Percentiles rank a stretch among this genome's conserved stretches.
Evolutionary conservation across 2,329 filamentous ascomycete genomes (phyloP).

Genomic region (Thelonectria rubi): DNA sequence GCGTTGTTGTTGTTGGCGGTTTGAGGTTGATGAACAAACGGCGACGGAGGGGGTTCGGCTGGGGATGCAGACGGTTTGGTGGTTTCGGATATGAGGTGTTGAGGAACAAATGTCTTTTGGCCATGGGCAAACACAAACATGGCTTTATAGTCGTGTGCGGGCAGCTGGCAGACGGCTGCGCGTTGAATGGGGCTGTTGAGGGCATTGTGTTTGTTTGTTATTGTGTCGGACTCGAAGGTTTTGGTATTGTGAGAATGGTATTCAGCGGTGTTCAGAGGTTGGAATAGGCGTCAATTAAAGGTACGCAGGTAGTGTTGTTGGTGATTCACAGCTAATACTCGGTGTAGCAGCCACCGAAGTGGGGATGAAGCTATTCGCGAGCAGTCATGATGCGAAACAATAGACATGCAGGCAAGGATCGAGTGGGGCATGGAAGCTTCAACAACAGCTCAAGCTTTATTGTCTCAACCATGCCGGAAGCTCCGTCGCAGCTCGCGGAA

Average conservation of each 20-base stretch:
- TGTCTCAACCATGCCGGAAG: background rate
- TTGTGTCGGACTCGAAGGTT: background rate
- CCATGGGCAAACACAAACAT: background rate
- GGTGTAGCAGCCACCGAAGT: slow-evolving; percentile 1
- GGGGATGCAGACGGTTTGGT: background rate
- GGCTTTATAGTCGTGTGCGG: background rate
- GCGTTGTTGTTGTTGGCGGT: background rate
- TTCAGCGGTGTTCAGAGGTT: no score
- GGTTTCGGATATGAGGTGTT: background rate
- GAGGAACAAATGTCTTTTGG: background rate
- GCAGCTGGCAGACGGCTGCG: background rate
- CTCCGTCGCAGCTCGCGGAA: slow-evolving; percentile 8
- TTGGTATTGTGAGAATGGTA: background rate
- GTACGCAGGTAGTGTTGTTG: background rate
- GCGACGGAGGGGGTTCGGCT: background rate
- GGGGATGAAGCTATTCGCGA: slow-evolving; percentile 13
- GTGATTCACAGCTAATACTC: background rate
- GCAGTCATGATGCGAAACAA: background rate
- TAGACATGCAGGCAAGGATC: no score
- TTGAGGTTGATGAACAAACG: background rate
- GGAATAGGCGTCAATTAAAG: background rate
- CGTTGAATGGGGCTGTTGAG: background rate
- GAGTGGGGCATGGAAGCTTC: no score
- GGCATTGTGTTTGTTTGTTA: background rate
- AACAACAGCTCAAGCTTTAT: no score